These are phyloP conservation scores for Sarocladiaceae sp. DNA, from an alignment of 2,329 filamentous ascomycete species.

Conservation along the genomic window DNA sequence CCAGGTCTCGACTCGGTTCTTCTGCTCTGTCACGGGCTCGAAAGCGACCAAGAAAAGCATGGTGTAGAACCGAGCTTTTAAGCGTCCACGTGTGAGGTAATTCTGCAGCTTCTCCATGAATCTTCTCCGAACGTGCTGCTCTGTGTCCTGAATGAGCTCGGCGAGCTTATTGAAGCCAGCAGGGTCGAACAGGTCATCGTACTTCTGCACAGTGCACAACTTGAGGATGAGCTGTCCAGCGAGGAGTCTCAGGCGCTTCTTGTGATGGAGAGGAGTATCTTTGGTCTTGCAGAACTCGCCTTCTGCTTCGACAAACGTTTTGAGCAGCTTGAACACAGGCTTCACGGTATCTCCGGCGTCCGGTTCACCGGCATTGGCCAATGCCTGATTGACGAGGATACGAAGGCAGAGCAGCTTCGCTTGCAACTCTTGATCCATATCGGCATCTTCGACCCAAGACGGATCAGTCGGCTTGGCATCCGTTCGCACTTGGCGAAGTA, in stretches of 20 bases:
- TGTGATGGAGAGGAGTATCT: slow-evolving; percentile 74
- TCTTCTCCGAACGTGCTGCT: slow-evolving; percentile 66
- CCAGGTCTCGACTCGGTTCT: slow-evolving; percentile 78
- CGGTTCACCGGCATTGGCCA: slow-evolving; percentile 50
- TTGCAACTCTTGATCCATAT: slow-evolving; percentile 73
- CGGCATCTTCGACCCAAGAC: slow-evolving; percentile 63
- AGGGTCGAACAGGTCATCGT: slow-evolving; percentile 71
- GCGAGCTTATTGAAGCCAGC: slow-evolving; percentile 78
- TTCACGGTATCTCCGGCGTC: slow-evolving; percentile 53
- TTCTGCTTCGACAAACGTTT: slow-evolving; percentile 67
- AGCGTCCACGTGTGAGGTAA: slow-evolving; percentile 69
- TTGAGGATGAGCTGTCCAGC: slow-evolving; percentile 82
- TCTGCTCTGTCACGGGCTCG: slow-evolving; percentile 73
- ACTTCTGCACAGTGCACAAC: slow-evolving; percentile 69
- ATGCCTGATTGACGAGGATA: slow-evolving; percentile 79
- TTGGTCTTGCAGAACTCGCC: slow-evolving; percentile 76
- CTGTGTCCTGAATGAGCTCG: slow-evolving; percentile 73
- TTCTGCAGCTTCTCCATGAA: slow-evolving; percentile 89
- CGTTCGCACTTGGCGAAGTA: slow-evolving; percentile 67
- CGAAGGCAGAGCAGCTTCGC: slow-evolving; percentile 82
- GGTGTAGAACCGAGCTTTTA: slow-evolving; percentile 77
- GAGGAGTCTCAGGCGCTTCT: slow-evolving; percentile 72
- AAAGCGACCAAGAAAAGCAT: slow-evolving; percentile 89
- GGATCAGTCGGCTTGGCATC: slow-evolving; percentile 53
- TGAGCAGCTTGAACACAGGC: slow-evolving; percentile 74